Evolutionary conservation across 805 yeast species (phyloP).

Genomic region (Saturnispora mendoncae): DNA sequence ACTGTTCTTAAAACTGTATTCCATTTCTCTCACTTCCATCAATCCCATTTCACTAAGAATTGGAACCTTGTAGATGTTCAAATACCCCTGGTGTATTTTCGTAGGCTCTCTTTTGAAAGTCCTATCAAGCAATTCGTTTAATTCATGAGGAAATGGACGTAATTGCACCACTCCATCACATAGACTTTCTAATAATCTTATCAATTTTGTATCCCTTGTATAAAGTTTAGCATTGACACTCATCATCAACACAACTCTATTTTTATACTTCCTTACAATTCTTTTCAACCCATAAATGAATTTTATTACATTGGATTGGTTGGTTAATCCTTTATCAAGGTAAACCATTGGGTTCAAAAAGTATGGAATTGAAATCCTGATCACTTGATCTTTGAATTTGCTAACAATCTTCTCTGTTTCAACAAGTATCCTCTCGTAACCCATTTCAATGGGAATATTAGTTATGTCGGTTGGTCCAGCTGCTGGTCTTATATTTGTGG

Average conservation of each 20-base stretch:
- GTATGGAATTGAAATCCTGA: slow-evolving; percentile 68
- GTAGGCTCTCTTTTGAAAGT: slow-evolving; percentile 65
- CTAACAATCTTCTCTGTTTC: slow-evolving; percentile 37
- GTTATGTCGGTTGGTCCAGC: slow-evolving; percentile 56
- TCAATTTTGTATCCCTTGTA: slow-evolving; percentile 41
- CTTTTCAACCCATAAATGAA: slow-evolving; percentile 53
- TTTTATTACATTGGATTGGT: slow-evolving; percentile 40
- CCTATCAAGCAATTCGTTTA: slow-evolving; percentile 55
- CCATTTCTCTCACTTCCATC: slow-evolving; percentile 67
- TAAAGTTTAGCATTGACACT: slow-evolving; percentile 61
- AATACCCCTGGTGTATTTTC: slow-evolving; percentile 77
- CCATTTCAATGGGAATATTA: slow-evolving; percentile 35
- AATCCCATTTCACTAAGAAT: slow-evolving; percentile 65
- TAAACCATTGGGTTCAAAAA: slow-evolving; percentile 73
- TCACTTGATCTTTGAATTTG: slow-evolving; percentile 37
- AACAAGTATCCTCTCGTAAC: slow-evolving; percentile 23
- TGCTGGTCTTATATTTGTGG: slow-evolving; percentile 58
- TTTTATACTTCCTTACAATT: slow-evolving; percentile 38
- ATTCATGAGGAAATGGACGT: slow-evolving; percentile 73
- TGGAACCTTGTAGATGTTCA: slow-evolving; percentile 69
- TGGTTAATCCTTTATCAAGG: slow-evolving; percentile 3
- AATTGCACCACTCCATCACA: slow-evolving; percentile 64
- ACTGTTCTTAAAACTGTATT: slow-evolving; percentile 81
- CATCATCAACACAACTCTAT: slow-evolving; percentile 36
- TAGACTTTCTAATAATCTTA: slow-evolving; percentile 46